Evolutionary conservation across 257 asterid species (phyloP).

Genomic region (Solanum bukasovii): DNA sequence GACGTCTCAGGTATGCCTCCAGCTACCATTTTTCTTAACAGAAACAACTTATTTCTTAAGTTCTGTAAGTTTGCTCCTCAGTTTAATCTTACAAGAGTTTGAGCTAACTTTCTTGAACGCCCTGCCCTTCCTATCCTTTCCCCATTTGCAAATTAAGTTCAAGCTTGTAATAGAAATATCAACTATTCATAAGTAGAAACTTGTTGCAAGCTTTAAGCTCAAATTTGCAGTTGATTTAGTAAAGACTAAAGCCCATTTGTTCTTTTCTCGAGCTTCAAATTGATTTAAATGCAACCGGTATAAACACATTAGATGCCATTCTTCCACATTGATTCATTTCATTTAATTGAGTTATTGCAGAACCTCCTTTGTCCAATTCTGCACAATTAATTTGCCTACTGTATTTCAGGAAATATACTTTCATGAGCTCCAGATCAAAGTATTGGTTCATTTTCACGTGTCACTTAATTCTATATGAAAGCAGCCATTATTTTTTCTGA

Average conservation of each 20-base stretch:
- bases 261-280: not conserved
- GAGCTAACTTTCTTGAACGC: not conserved
- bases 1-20: slow-evolving; percentile 64
- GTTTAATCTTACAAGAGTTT: not conserved
- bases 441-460: not conserved
- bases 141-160: not conserved
- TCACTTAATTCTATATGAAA: not conserved
- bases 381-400: not conserved
- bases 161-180: not conserved
- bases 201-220: not conserved
- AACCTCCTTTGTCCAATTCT: not conserved
- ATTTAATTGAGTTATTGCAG: not conserved
- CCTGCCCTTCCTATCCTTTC: not conserved
- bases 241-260: not conserved
- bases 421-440: not conserved
- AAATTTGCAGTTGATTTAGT: not conserved
- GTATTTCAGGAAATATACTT: not conserved
- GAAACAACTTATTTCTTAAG: not conserved
- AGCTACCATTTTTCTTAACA: not conserved
- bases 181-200: not conserved
- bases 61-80: not conserved
- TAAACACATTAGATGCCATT: not conserved
- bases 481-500: not conserved
- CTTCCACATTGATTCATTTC: not conserved
- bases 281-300: not conserved